Evolutionary conservation across 2,329 filamentous ascomycete species (phyloP).

Genomic region (Penicillium expansum): DNA sequence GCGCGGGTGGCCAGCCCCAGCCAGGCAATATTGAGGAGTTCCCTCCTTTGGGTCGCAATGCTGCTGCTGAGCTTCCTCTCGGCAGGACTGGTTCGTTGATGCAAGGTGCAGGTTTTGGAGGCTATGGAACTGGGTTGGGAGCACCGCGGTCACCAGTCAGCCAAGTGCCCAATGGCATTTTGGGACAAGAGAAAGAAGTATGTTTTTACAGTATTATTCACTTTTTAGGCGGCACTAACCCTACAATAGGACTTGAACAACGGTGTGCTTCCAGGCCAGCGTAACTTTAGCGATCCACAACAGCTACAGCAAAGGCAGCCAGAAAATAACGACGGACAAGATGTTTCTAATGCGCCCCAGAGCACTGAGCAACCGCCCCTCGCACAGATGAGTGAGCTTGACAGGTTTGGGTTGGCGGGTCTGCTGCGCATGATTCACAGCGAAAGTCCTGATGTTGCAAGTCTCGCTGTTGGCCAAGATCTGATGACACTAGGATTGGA

Average conservation of each 20-base stretch:
- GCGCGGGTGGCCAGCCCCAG: constrained; percentile 51
- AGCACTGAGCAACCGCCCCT: constrained; percentile 43
- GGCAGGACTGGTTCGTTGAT: constrained; percentile 52
- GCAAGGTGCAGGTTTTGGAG: constrained; percentile 49
- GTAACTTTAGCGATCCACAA: constrained; percentile 34
- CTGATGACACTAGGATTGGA: constrained; percentile 63
- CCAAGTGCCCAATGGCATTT: constrained; percentile 43
- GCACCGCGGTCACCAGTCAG: constrained; percentile 44
- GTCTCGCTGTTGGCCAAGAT: constrained; percentile 62
- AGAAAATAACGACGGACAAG: constrained; percentile 36
- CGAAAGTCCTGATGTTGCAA: constrained; percentile 52
- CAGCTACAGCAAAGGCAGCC: constrained; percentile 37
- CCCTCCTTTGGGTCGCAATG: constrained; percentile 56
- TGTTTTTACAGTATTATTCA: background rate
- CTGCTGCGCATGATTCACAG: constrained; percentile 57
- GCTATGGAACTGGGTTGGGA: constrained; percentile 38
- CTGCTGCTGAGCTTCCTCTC: constrained; percentile 50
- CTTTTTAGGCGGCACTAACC: constrained; percentile 13
- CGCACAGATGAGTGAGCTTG: constrained; percentile 58
- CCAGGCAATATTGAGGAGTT: constrained; percentile 60
- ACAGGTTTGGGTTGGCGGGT: constrained; percentile 60
- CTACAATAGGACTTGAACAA: constrained; percentile 36
- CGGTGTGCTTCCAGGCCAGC: constrained; percentile 34
- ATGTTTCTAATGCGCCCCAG: constrained; percentile 32
- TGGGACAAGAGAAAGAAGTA: constrained; percentile 44